Base-by-base conservation (phyloP, 108 stramenopile species). In the Schizochytrium sp. region DNA sequence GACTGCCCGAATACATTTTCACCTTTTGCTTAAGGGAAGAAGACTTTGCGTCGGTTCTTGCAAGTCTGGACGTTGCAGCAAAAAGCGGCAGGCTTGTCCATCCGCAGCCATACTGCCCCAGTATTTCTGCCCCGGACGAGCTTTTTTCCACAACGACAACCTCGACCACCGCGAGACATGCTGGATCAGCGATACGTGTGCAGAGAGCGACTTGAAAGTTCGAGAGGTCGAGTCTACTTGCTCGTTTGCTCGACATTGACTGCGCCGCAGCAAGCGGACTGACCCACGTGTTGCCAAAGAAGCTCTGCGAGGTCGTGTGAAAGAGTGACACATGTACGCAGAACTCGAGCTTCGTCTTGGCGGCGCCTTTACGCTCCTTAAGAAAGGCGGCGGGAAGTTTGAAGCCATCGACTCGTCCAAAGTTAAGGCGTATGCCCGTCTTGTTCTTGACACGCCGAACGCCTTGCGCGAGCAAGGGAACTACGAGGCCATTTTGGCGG, bases 1-100 rank as follows among this genome's bases (percentile, higher is more conserved):
- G 76, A 53, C 76, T 83, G 12, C 76, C 76, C n/a, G 76, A 83
- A 45, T 83, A 83, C 76, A 83, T 53, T 83, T 83, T 47, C 0
- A 53, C 76, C 28, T 47, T 83, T 83, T 83, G 76, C 0, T 34
- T 83, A 3, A 45, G 45, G 10, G 76, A 53, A 0, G 45, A 53
- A 23, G 18, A n/a, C 1, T 21, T 53, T 53, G 48, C 76, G 28
- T 8, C 10, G 34, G 34, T 34, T 34, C 34, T 34, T 34, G 34
- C 34, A 34, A 83, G 51, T 12, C n/a, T 23, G 0, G 48, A 6
- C 12, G 51, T 16, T 6, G 23, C 12, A 6, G 76, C 6, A 34
- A 83, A 83, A 23, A 83, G 45, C 18, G 76, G 76, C 10, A 83
- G 12, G 5, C 51, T 53, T 45, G 76, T 83, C 76, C 76, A 83